phyloP scores from a whole-genome alignment of 2,329 filamentous ascomycete genomes.

The Cercospora zeina region DNA sequence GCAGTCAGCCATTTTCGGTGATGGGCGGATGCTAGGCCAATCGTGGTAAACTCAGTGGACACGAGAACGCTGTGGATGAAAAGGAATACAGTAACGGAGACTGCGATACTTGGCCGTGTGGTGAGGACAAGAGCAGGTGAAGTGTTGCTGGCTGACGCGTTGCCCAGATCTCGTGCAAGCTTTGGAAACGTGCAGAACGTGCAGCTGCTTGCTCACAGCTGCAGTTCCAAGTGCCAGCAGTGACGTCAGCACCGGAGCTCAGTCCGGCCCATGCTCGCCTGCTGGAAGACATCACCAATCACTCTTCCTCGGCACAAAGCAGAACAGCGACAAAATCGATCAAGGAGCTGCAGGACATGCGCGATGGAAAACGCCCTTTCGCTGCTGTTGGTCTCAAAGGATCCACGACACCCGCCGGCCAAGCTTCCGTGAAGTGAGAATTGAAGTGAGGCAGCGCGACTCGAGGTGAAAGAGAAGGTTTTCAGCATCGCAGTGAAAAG shows the following conservation, averaged over 20 bases:
- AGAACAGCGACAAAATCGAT: background rate
- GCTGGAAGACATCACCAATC: background rate
- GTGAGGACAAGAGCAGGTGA: background rate
- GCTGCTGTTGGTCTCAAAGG: too few relatives aligned
- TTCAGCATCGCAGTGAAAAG: too few relatives aligned
- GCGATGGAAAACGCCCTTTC: background rate
- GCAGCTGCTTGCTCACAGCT: too few relatives aligned
- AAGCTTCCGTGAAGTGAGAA: too few relatives aligned
- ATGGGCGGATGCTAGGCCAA: background rate
- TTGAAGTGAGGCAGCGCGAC: too few relatives aligned
- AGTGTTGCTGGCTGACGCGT: background rate
- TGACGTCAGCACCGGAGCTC: background rate
- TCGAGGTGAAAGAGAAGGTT: too few relatives aligned
- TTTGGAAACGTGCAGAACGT: background rate
- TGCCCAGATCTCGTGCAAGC: background rate
- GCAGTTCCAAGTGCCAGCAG: background rate
- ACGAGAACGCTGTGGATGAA: background rate
- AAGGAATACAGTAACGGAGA: background rate
- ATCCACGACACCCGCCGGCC: too few relatives aligned
- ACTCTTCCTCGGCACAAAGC: background rate
- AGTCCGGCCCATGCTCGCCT: background rate
- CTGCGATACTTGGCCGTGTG: background rate
- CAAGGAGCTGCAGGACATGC: background rate
- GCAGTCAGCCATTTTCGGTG: constrained; percentile 29
- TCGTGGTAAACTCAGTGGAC: background rate